A percentile compares a stretch with the other conserved stretches of the same genome.
These are phyloP conservation scores for Tilletia horrida DNA, from an alignment of 1,284 basidiomycete species.

Conservation along the genomic window DNA sequence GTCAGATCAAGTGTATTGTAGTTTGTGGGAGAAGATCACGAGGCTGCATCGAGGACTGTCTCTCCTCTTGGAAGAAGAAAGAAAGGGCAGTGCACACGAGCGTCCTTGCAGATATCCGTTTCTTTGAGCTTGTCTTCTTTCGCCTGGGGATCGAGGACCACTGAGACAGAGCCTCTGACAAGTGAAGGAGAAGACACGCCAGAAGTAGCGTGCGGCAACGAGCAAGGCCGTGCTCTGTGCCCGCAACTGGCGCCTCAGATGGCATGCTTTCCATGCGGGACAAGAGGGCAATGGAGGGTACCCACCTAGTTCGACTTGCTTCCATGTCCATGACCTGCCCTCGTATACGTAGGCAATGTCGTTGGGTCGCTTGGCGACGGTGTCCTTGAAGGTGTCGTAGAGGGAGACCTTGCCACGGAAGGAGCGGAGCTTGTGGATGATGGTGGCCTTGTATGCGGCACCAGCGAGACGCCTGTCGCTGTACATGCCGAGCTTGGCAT, in stretches of 20 bases:
- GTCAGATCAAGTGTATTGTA: conserved; percentile 28
- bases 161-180: neutral
- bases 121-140: conserved; percentile 2
- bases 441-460: conserved; percentile 26
- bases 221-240: too few species aligned
- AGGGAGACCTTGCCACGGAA: conserved; percentile 37
- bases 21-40: neutral
- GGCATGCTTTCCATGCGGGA: neutral
- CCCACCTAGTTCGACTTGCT: conserved; percentile 34
- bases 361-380: conserved; percentile 33
- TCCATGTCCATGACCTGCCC: conserved; percentile 42
- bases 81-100: neutral
- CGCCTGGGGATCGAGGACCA: neutral
- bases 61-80: neutral
- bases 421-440: conserved; percentile 18
- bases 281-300: neutral
- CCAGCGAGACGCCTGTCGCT: conserved; percentile 34
- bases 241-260: too few species aligned
- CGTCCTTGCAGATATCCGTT: conserved; percentile 17
- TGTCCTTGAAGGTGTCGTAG: conserved; percentile 39
- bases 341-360: conserved; percentile 43
- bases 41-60: conserved; percentile 1
- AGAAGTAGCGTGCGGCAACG: too few species aligned
- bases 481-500: conserved; percentile 43
- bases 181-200: too few species aligned